These are phyloP conservation scores for Pleurozium schreberi DNA, from an alignment of 225 moss, liverwort and hornwort genomes.

Conservation along the genomic window DNA sequence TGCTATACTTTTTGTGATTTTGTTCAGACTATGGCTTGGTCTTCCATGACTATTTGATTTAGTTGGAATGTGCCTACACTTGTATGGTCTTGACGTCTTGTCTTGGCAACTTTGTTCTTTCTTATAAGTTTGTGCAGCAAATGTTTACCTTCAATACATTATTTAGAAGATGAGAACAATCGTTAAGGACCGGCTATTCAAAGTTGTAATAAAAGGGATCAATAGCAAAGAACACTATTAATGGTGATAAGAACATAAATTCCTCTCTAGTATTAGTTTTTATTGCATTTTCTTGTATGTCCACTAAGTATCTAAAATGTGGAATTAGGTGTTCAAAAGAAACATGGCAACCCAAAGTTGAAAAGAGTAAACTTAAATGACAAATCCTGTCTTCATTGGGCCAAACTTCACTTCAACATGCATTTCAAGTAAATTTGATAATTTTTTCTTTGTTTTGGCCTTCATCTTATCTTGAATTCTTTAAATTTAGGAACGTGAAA, in stretches of 20 bases:
- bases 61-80: too few relatives aligned
- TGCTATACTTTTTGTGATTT: not conserved
- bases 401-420: not conserved
- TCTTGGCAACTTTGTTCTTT: not conserved
- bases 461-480: not conserved
- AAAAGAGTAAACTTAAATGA: too few relatives aligned
- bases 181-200: fast-evolving
- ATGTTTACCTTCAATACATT: not conserved
- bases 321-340: too few relatives aligned
- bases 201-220: too few relatives aligned
- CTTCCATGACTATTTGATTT: not conserved
- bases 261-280: not conserved
- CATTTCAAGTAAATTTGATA: not conserved
- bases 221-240: not conserved
- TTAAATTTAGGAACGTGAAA: not conserved
- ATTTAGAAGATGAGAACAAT: not conserved
- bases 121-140: not conserved
- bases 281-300: not conserved
- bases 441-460: too few relatives aligned
- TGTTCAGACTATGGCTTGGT: not conserved
- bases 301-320: too few relatives aligned
- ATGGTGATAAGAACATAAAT: not conserved
- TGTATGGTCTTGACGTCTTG: fast-evolving
- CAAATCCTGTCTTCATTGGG: too few relatives aligned
- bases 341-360: too few relatives aligned